Conservation (phyloP, 2,329 filamentous ascomycete species). For the Clonostachys rosea region DNA sequence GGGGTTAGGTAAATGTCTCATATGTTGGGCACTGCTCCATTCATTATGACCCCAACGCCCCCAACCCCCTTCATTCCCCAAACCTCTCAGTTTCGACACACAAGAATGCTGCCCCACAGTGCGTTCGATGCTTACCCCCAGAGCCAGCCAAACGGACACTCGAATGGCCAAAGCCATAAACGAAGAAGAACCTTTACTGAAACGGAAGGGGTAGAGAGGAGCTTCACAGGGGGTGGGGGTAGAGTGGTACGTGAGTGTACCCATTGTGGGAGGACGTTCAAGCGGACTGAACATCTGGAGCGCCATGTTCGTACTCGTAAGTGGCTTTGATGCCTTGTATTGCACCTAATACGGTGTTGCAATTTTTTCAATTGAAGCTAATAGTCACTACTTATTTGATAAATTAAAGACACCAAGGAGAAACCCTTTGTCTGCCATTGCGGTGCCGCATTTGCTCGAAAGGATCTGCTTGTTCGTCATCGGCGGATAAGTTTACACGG, state of each 20-base stretch:
- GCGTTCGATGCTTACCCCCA: background rate
- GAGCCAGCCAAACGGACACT: background rate
- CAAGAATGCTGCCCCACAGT: background rate
- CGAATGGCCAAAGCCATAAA: background rate
- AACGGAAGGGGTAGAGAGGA: too few relatives aligned
- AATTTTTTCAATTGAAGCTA: background rate
- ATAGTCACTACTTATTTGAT: background rate
- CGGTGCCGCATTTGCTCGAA: slow-evolving; percentile 35
- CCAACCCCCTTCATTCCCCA: background rate
- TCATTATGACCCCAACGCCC: background rate
- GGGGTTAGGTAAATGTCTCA: background rate
- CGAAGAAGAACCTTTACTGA: too few relatives aligned
- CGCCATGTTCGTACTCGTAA: slow-evolving; percentile 39
- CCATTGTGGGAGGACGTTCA: slow-evolving; percentile 36
- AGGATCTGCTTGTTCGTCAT: slow-evolving; percentile 37
- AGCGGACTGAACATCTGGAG: slow-evolving; percentile 39
- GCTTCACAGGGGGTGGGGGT: slow-evolving; percentile 1
- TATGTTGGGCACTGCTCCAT: background rate
- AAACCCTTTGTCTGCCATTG: slow-evolving; percentile 39
- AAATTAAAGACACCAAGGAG: slow-evolving; percentile 35
- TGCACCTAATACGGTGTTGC: background rate
- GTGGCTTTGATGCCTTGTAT: slow-evolving; percentile 7
- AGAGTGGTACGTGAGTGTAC: slow-evolving; percentile 21
- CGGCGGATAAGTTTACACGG: slow-evolving; percentile 30
- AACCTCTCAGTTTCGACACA: background rate